Evolutionary conservation across 257 asterid species (phyloP).

Genomic region (Solanum ahanhuiri): DNA sequence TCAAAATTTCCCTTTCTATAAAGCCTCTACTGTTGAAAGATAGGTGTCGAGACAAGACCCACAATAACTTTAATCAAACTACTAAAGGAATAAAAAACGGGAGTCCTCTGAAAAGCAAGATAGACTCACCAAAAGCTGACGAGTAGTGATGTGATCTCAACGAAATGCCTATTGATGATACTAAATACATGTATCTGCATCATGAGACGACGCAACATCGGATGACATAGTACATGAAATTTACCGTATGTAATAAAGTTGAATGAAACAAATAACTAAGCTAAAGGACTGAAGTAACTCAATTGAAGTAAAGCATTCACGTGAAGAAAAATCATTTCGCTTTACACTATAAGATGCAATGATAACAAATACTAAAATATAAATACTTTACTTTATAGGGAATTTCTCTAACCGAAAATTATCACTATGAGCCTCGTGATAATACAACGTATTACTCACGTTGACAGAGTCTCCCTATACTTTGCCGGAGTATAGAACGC

Average conservation of each 20-base stretch:
- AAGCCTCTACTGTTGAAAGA: no score
- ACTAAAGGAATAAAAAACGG: not conserved
- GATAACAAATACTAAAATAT: not conserved
- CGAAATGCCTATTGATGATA: no score
- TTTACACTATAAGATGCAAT: not conserved
- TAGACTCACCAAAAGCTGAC: not conserved
- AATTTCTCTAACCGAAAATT: not conserved
- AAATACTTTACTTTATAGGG: not conserved
- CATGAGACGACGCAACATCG: not conserved
- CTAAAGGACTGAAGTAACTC: not conserved
- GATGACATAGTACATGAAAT: not conserved
- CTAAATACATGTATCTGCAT: not conserved
- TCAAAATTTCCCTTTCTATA: not conserved
- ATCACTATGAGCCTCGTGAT: not conserved
- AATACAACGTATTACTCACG: no score
- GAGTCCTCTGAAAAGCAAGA: not conserved
- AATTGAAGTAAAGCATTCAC: not conserved
- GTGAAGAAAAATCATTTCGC: no score
- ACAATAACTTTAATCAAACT: not conserved
- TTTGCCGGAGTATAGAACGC: not conserved
- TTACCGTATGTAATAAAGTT: not conserved
- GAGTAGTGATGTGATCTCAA: not conserved
- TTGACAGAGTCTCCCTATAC: not conserved
- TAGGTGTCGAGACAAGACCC: not conserved
- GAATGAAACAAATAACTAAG: not conserved